phyloP scores from a whole-genome alignment of 139 green algal genomes.

The Trebouxia sp. region DNA sequence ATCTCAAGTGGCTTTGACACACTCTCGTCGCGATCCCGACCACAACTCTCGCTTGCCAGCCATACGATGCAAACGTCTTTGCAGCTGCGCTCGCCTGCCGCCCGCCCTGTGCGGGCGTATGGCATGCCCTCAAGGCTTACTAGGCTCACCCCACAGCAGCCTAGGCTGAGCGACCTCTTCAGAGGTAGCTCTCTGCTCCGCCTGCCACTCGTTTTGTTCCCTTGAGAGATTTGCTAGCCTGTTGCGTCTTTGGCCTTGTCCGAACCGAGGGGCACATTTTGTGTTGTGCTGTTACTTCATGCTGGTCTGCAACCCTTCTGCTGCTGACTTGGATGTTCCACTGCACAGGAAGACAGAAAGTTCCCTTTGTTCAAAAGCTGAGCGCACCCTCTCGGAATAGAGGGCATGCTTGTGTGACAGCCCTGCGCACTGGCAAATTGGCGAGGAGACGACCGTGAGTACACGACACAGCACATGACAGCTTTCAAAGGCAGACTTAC shows the following conservation, averaged over 20 bases:
- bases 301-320: too few relatives aligned
- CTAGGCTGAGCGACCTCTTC: neutral
- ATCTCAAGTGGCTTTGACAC: too few relatives aligned
- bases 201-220: neutral
- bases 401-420: neutral
- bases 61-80: slow-evolving; percentile 18
- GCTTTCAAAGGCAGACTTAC: neutral
- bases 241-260: too few relatives aligned
- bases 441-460: slow-evolving; percentile 4
- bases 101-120: neutral
- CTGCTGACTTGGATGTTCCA: too few relatives aligned
- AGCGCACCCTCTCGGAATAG: neutral
- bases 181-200: neutral
- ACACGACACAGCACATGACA: neutral
- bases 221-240: too few relatives aligned
- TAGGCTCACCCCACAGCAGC: neutral
- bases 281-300: too few relatives aligned
- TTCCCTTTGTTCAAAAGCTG: neutral
- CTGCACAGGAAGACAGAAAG: slow-evolving; percentile 3
- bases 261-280: too few relatives aligned
- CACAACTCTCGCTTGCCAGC: neutral
- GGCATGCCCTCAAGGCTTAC: neutral
- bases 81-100: neutral
- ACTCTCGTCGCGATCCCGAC: neutral
- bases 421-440: neutral